These are phyloP conservation scores for Haplographium delicatum DNA, from an alignment of 495 filamentous ascomycete genomes.

Conservation along the genomic window DNA sequence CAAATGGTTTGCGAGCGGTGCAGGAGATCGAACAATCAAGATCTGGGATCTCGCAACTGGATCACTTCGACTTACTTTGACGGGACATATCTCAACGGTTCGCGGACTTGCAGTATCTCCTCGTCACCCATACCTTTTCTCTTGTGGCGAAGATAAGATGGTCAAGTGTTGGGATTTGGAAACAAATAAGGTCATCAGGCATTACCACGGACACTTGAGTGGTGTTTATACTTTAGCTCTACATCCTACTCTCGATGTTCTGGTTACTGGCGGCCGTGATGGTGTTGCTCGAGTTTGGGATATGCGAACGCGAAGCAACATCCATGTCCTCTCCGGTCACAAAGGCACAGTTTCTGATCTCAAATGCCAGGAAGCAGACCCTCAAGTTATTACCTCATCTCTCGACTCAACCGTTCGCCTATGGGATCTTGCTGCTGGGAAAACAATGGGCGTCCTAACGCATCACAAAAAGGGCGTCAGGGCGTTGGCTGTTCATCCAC, in stretches of 20 bases:
- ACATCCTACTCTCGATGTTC: slow-evolving; percentile 89
- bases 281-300: slow-evolving; percentile 96
- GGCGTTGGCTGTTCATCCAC: slow-evolving; percentile 77
- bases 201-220: slow-evolving; percentile 96
- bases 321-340: slow-evolving; percentile 90
- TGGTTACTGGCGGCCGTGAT: slow-evolving; percentile 93
- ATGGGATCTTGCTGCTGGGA: slow-evolving; percentile 95
- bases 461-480: slow-evolving; percentile 98
- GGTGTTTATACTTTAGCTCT: slow-evolving; percentile 90
- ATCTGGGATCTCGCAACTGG: slow-evolving; percentile 96
- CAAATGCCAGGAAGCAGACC: slow-evolving; percentile 92
- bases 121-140: slow-evolving; percentile 95
- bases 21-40: slow-evolving; percentile 96
- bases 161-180: slow-evolving; percentile 99
- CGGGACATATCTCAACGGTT: slow-evolving; percentile 95
- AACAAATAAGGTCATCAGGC: slow-evolving; percentile 96
- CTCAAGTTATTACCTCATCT: slow-evolving; percentile 87
- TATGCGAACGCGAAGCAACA: slow-evolving; percentile 92
- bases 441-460: slow-evolving; percentile 91
- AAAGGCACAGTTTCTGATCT: slow-evolving; percentile 82
- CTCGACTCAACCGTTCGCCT: slow-evolving; percentile 89
- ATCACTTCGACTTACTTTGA: slow-evolving; percentile 75
- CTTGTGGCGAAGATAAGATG: slow-evolving; percentile 99
- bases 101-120: slow-evolving; percentile 90
- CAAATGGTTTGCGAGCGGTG: slow-evolving; percentile 95